These are phyloP conservation scores for Nectriaceae sp. DNA, from an alignment of 2,329 filamentous ascomycete species.

Conservation along the genomic window DNA sequence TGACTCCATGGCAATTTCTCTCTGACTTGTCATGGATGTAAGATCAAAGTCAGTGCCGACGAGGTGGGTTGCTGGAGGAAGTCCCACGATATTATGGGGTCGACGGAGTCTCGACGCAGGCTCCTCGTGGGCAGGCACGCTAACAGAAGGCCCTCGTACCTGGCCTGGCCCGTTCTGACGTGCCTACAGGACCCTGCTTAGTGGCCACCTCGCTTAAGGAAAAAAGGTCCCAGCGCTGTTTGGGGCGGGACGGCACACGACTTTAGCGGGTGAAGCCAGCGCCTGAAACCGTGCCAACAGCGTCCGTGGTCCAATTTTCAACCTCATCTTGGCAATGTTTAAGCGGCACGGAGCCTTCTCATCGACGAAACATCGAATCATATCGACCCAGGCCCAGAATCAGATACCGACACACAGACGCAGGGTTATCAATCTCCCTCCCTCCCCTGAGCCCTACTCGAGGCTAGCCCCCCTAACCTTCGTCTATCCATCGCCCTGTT, in stretches of 20 bases:
- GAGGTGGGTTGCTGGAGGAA: too few relatives aligned
- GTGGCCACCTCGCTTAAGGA: conserved; percentile 29
- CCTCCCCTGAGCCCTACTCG: too few relatives aligned
- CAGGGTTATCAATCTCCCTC: neutral
- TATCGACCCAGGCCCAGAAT: neutral
- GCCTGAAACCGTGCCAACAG: neutral
- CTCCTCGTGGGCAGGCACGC: too few relatives aligned
- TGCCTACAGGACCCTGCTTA: conserved; percentile 10
- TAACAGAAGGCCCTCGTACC: too few relatives aligned
- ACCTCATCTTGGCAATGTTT: neutral
- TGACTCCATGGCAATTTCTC: too few relatives aligned
- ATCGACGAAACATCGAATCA: neutral
- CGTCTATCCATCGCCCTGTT: neutral
- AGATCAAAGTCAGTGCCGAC: too few relatives aligned
- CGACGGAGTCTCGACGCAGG: too few relatives aligned
- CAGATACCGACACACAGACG: neutral
- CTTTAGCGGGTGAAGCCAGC: neutral
- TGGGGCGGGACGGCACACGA: conserved; percentile 11
- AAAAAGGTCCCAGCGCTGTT: conserved; percentile 26
- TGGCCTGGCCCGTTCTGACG: too few relatives aligned
- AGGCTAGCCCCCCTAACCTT: neutral
- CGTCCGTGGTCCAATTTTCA: neutral
- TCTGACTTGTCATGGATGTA: too few relatives aligned
- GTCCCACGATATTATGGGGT: too few relatives aligned
- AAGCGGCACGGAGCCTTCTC: neutral